These are phyloP conservation scores for Diaporthe australafricana DNA, from an alignment of 2,329 filamentous ascomycete genomes.

Conservation along the genomic window DNA sequence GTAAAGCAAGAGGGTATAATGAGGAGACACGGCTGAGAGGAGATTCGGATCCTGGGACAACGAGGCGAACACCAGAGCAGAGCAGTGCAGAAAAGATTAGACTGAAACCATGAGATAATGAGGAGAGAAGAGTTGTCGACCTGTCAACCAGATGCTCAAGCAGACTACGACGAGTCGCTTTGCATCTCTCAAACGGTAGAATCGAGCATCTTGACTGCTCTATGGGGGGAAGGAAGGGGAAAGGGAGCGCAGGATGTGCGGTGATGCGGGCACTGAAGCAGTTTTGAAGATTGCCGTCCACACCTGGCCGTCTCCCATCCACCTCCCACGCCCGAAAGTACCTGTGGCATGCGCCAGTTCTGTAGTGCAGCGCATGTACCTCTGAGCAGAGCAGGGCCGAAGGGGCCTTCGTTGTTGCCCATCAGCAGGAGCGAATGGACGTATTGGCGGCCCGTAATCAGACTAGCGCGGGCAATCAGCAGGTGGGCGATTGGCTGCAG, in stretches of 20 bases:
- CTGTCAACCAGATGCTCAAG: slow-evolving; percentile 51
- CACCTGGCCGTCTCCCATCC: slow-evolving; percentile 3
- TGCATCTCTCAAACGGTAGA: slow-evolving; percentile 61
- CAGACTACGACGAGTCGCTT: slow-evolving; percentile 68
- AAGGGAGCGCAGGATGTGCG: slow-evolving; percentile 44
- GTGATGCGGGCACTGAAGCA: slow-evolving; percentile 45
- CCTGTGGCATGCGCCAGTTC: not conserved
- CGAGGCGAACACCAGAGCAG: slow-evolving; percentile 17
- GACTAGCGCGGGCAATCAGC: slow-evolving; percentile 24
- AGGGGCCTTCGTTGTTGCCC: not conserved
- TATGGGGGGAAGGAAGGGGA: slow-evolving; percentile 59
- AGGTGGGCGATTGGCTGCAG: slow-evolving; percentile 24
- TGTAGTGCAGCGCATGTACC: slow-evolving; percentile 21
- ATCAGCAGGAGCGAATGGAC: slow-evolving; percentile 23
- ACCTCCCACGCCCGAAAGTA: not conserved
- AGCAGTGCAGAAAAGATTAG: slow-evolving; percentile 31
- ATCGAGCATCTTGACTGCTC: slow-evolving; percentile 66
- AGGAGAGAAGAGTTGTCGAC: slow-evolving; percentile 44
- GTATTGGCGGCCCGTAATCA: slow-evolving; percentile 26
- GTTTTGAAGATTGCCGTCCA: slow-evolving; percentile 48
- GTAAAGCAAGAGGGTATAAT: slow-evolving; percentile 18
- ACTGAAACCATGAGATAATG: slow-evolving; percentile 37
- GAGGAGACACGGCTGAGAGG: slow-evolving; percentile 29
- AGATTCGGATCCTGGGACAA: slow-evolving; percentile 13
- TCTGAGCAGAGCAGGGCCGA: slow-evolving; percentile 3